These are phyloP conservation scores for Lactifluus pinguis DNA, from an alignment of 768 basidiomycete genomes.

Conservation along the genomic window DNA sequence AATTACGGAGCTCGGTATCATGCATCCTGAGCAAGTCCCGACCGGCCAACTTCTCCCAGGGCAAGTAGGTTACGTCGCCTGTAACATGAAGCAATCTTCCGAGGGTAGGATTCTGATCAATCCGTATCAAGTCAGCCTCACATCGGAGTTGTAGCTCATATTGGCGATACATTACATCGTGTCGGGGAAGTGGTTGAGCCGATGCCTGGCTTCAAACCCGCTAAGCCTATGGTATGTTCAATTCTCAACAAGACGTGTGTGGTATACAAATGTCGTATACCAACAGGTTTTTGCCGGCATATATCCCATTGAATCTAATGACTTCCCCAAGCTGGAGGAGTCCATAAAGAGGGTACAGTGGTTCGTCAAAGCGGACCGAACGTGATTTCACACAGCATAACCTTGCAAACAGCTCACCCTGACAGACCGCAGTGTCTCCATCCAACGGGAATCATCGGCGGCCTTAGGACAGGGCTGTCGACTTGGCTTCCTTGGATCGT, in stretches of 20 bases:
- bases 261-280: not conserved
- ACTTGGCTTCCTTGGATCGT: conserved; percentile 87
- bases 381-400: not conserved
- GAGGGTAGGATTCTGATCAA: conserved; percentile 49
- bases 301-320: conserved; percentile 84
- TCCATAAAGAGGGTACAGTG: conserved; percentile 75
- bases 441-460: conserved; percentile 86
- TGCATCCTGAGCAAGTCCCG: conserved; percentile 84
- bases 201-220: conserved; percentile 84
- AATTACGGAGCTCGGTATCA: conserved; percentile 77
- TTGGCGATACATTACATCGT: conserved; percentile 88
- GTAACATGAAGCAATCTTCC: conserved; percentile 95
- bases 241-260: not conserved
- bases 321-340: conserved; percentile 92
- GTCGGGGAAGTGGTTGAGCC: conserved; percentile 67
- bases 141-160: conserved; percentile 50
- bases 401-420: conserved; percentile 52
- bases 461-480: conserved; percentile 94
- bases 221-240: conserved; percentile 78
- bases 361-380: conserved; percentile 13
- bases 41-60: conserved; percentile 60
- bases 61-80: conserved; percentile 84
- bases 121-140: not conserved
- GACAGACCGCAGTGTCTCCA: conserved; percentile 81
- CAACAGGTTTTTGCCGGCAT: conserved; percentile 85